Evolutionary conservation across 2,329 filamentous ascomycete genomes (phyloP).

Genomic region (Ophiostoma sp.): DNA sequence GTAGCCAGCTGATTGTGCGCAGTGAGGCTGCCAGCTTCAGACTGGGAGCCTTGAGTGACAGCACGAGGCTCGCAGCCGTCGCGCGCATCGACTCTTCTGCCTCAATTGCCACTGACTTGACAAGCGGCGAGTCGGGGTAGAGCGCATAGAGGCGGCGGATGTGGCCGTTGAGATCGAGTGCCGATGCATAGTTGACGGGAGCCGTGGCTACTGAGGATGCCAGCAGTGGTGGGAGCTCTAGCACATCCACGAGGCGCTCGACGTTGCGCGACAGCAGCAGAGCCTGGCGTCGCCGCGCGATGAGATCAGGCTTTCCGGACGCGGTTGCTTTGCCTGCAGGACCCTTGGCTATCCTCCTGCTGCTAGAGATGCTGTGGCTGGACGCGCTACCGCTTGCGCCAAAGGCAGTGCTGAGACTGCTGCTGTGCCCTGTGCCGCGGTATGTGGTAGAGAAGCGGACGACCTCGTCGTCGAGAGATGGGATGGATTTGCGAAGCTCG

Average conservation of each 20-base stretch:
- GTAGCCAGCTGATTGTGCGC: conserved; percentile 84
- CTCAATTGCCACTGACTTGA: conserved; percentile 66
- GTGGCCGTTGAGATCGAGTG: conserved; percentile 87
- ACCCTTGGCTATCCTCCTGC: not conserved
- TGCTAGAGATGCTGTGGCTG: conserved; percentile 47
- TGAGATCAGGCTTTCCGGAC: conserved; percentile 33
- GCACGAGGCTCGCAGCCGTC: conserved; percentile 79
- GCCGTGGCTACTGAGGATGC: conserved; percentile 66
- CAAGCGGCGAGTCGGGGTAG: conserved; percentile 71
- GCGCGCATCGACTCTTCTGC: conserved; percentile 83
- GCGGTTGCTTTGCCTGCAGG: not conserved
- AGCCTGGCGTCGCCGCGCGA: conserved; percentile 70
- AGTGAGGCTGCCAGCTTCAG: conserved; percentile 87
- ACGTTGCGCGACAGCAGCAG: conserved; percentile 80
- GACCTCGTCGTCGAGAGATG: conserved; percentile 71
- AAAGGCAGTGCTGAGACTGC: conserved; percentile 30
- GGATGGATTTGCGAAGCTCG: conserved; percentile 65
- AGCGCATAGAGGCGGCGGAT: conserved; percentile 78
- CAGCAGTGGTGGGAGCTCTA: conserved; percentile 82
- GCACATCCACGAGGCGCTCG: conserved; percentile 80
- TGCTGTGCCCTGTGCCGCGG: conserved; percentile 45
- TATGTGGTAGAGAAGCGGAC: conserved; percentile 79
- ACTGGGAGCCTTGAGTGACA: conserved; percentile 66
- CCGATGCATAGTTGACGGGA: conserved; percentile 75
- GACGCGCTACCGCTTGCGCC: not conserved